Base-by-base conservation (phyloP, 2,329 filamentous ascomycete genomes). In the Pyricularia pennisetigena region DNA sequence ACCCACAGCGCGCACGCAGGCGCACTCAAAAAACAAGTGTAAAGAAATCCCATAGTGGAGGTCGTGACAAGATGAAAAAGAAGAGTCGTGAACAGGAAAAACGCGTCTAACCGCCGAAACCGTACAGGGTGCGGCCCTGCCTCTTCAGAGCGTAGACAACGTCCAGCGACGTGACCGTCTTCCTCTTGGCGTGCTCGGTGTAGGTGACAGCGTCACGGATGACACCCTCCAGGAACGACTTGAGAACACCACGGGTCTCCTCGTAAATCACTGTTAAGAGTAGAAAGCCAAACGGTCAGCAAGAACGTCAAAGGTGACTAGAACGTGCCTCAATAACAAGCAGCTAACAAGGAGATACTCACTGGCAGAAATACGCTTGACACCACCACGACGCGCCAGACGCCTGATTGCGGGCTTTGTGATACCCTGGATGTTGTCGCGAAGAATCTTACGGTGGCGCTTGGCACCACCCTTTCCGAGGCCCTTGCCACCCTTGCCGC, bases 391-490 rank as follows among this genome's bases (percentile, higher is more conserved):
- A 85, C 94, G 94, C 74, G 94, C 94, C 81, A 97, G 93, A 96
- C 94, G 94, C 78, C 94, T 91, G 83, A 97, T 97, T 77, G 94
- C 94, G 77, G 94, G 94, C 91, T 97, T 97, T 79, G 94, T 97
- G 80, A 97, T 97, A 85, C 94, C 94, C 86, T 97, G 94, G 80
- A 97, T 97, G 91, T 97, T 97, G 91, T 97, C 94, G 84, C 94
- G 93, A 82, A 97, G 88, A 86, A 97, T 97, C 92, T 97, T 97
- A 79, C 94, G 90, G 86, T 97, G 94, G 84, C 94, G 94, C 91
- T 97, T 98, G 83, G 94, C 94, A 82, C 94, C 94, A 74, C 94
- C 94, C 90, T 97, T 97, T 82, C 94, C 94, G 83, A 97, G 93
- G 81, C 93, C 94, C 89, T 97, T 97, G 81, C 94, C 94, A 82